Percentiles rank a stretch among this genome's conserved stretches.
phyloP scores from a whole-genome alignment of 2,329 filamentous ascomycete genomes.

The Curvularia hawaiiensis region DNA sequence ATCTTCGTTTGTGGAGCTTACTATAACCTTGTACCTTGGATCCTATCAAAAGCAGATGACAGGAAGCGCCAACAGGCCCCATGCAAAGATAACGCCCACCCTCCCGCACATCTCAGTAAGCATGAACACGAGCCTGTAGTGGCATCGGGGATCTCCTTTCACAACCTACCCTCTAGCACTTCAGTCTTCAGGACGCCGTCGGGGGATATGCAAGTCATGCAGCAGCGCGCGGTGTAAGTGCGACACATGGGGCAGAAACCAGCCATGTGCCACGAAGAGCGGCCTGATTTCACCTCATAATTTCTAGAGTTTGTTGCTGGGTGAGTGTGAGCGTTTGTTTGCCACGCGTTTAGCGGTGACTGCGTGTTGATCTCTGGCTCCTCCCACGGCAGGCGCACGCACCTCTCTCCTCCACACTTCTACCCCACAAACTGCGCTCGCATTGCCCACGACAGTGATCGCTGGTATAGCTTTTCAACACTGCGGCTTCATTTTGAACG shows the following conservation, averaged over 20 bases:
- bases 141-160: slow-evolving; percentile 47
- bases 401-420: slow-evolving; percentile 15
- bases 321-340: neutral
- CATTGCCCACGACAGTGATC: slow-evolving; percentile 2
- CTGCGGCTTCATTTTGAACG: neutral
- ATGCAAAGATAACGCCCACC: neutral
- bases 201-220: slow-evolving; percentile 39
- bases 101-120: neutral
- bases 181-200: slow-evolving; percentile 67
- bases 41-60: slow-evolving; percentile 45
- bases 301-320: neutral
- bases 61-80: slow-evolving; percentile 11
- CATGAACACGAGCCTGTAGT: slow-evolving; percentile 3
- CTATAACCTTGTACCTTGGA: slow-evolving; percentile 67
- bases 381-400: slow-evolving; percentile 18
- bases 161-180: slow-evolving; percentile 62
- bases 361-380: slow-evolving; percentile 9
- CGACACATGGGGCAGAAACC: slow-evolving; percentile 8
- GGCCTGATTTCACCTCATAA: slow-evolving; percentile 10
- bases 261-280: slow-evolving; percentile 12
- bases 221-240: slow-evolving; percentile 24
- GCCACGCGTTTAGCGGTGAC: slow-evolving; percentile 1
- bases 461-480: neutral
- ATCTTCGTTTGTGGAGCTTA: slow-evolving; percentile 69
- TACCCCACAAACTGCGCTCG: slow-evolving; percentile 3